Evolutionary conservation across 2,329 filamentous ascomycete genomes (phyloP), one percentile per base, ranked within the genome.

Genomic region (Diaporthe longicolla): DNA sequence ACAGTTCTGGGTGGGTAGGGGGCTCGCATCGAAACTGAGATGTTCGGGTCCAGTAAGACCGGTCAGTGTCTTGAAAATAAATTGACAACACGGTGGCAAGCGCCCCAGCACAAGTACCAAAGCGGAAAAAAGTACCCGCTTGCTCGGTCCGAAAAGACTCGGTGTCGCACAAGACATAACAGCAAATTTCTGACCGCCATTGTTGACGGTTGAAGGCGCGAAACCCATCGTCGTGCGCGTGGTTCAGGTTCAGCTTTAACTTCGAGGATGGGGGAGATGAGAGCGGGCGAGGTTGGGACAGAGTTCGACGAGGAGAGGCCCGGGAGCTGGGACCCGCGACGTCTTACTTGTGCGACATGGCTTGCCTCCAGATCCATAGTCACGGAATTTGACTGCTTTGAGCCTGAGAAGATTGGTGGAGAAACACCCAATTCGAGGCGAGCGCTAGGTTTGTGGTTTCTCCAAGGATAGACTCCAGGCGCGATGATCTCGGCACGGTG

Each of bases 341-440:
- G 43, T 68, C 43, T 68, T 57, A 61, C 43, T 55, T 55, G 73
- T 74, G 70, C 52, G 70, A 74, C 69, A 65, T 74, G 43, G 61
- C 37, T 45, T 54, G 50, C 54, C 45, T 37, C 59, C 43, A 65
- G 59, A 71, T 61, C 55, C 65, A 59, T 66, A 72, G 71, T 70
- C 65, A 55, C 52, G 58, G 45, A 54, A 58, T 52, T 26, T 45
- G 40, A n/a, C 17, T 40, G 45, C 11, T 45, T 65, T 50, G 73
- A 48, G 32, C 35, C 71, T 57, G 45, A 48, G 32, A 50, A 70
- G 57, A 74, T 74, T 74, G 73, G 73, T 74, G 73, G 73, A 70
- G 63, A 73, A 74, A 72, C n/a, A 71, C 40, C 43, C 43, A 24
- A 50, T 59, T 40, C 68, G 68, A 70, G 68, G 68, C 68, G 50